Conservation (phyloP, 192 early-diverging fungal species). For the Diversispora epigaea region DNA sequence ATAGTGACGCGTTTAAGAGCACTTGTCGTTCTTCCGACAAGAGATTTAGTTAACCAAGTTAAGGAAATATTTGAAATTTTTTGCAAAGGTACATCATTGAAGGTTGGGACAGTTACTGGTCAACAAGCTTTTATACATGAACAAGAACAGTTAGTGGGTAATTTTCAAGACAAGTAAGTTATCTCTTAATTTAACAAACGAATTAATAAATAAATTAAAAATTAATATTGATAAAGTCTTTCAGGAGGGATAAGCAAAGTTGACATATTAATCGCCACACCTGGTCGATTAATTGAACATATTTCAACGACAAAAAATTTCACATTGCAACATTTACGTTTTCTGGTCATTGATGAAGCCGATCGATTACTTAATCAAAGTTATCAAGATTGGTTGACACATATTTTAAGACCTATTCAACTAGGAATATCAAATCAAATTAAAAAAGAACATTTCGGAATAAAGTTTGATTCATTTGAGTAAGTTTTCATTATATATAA, state of each 20-base stretch:
- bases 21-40: constrained; percentile 88
- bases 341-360: constrained; percentile 94
- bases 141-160: constrained; percentile 51
- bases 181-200: no score
- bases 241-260: constrained; percentile 67
- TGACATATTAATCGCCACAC: constrained; percentile 92
- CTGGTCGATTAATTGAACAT: constrained; percentile 94
- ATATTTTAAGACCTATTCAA: constrained; percentile 66
- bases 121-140: constrained; percentile 77
- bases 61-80: constrained; percentile 80
- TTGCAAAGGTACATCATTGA: constrained; percentile 71
- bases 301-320: constrained; percentile 80
- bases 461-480: constrained; percentile 31
- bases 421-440: constrained; percentile 2
- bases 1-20: constrained; percentile 81
- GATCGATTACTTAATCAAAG: constrained; percentile 90
- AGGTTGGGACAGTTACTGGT: constrained; percentile 68
- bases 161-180: constrained; percentile 30
- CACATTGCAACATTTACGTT: constrained; percentile 87
- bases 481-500: constrained; percentile 12
- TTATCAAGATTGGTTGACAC: constrained; percentile 87
- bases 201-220: background rate
- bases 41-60: constrained; percentile 89
- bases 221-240: constrained; percentile 17
- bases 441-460: background rate